Conservation (phyloP, 2,329 filamentous ascomycete species). For the Coleophoma cylindrospora region DNA sequence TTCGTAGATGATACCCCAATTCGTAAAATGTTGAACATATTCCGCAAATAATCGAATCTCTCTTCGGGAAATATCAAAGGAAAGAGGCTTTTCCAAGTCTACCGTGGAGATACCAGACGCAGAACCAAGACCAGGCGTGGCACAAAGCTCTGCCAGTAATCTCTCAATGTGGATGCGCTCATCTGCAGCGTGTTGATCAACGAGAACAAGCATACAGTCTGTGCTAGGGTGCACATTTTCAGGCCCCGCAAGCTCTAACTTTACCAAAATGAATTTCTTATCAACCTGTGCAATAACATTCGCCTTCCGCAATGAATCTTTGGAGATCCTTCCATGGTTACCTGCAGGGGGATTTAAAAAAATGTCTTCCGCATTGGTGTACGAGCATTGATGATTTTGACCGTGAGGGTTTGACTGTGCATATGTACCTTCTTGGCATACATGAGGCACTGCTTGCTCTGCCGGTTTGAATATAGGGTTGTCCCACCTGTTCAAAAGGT, state of each 20-base stretch:
- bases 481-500: constrained; percentile 61
- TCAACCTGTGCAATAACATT: constrained; percentile 79
- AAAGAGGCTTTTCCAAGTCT: constrained; percentile 45
- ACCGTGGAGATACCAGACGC: constrained; percentile 27
- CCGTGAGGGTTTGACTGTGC: constrained; percentile 14
- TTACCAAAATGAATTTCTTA: constrained; percentile 78
- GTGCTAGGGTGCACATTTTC: neutral
- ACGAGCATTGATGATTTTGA: constrained; percentile 19
- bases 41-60: constrained; percentile 56
- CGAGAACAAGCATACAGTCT: constrained; percentile 55
- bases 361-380: constrained; percentile 21
- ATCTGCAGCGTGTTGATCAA: constrained; percentile 95
- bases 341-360: constrained; percentile 17
- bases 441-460: constrained; percentile 39
- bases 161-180: constrained; percentile 77
- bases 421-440: constrained; percentile 27
- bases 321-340: constrained; percentile 51
- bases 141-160: constrained; percentile 57
- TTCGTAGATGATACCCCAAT: constrained; percentile 67
- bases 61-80: constrained; percentile 56
- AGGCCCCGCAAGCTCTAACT: constrained; percentile 30
- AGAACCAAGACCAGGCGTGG: constrained; percentile 9
- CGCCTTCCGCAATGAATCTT: constrained; percentile 51
- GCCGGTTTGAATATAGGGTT: constrained; percentile 67
- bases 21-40: constrained; percentile 51